Conservation (phyloP, 2,329 filamentous ascomycete genomes). For the Pochonia chlamydosporia region DNA sequence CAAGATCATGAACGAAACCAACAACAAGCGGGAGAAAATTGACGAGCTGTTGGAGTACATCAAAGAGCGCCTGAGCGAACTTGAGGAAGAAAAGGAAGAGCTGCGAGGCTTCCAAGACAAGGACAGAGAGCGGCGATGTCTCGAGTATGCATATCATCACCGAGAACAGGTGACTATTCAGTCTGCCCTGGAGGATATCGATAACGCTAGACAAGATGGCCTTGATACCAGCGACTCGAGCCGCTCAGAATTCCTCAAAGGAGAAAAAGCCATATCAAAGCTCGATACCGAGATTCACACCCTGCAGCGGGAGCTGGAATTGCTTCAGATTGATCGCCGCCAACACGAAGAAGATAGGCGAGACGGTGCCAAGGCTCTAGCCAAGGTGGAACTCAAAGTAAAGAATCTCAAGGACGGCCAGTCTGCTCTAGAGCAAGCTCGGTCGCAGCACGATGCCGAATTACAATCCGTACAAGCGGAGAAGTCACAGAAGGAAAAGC, state of each 20-base stretch:
- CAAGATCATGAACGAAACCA: constrained; percentile 96
- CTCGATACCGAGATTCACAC: constrained; percentile 76
- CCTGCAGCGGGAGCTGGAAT: constrained; percentile 74
- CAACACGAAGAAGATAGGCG: constrained; percentile 88
- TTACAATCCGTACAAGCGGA: constrained; percentile 66
- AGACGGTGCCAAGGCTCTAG: constrained; percentile 71
- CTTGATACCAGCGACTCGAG: constrained; percentile 81
- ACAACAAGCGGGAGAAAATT: constrained; percentile 90
- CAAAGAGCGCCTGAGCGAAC: constrained; percentile 77
- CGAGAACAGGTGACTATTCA: constrained; percentile 78
- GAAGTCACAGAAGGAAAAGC: constrained; percentile 69
- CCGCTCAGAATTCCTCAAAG: constrained; percentile 67
- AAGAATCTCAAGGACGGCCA: constrained; percentile 81
- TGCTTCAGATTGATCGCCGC: constrained; percentile 75
- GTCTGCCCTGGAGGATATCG: constrained; percentile 73
- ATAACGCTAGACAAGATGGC: constrained; percentile 73
- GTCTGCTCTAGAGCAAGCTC: constrained; percentile 67
- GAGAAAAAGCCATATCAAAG: constrained; percentile 71
- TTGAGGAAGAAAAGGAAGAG: constrained; percentile 97
- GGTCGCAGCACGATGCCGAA: constrained; percentile 64
- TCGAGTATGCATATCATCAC: constrained; percentile 92
- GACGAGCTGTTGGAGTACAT: constrained; percentile 90
- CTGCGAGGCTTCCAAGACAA: constrained; percentile 90
- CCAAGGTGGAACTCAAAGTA: constrained; percentile 79
- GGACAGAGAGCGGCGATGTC: constrained; percentile 81